These are phyloP conservation scores for Trichoderma asperelloides DNA, from an alignment of 495 filamentous ascomycete species.

Conservation along the genomic window DNA sequence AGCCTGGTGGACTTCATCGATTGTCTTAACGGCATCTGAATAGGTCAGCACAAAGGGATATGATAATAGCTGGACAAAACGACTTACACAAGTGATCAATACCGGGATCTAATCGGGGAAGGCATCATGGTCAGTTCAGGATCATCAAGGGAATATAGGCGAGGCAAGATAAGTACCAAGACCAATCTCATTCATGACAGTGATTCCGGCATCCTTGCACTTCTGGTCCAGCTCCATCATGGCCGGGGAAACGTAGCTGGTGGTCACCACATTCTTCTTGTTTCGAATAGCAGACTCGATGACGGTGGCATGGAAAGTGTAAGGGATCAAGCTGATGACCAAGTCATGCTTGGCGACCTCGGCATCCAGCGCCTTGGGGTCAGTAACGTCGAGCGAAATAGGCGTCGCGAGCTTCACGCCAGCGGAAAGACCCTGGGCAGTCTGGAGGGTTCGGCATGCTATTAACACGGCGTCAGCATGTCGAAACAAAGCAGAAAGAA, in stretches of 20 bases:
- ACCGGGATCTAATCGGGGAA: conserved; percentile 27
- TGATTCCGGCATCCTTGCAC: conserved; percentile 87
- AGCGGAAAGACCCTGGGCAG: conserved; percentile 61
- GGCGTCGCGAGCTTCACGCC: conserved; percentile 62
- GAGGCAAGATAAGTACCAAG: conserved; percentile 30
- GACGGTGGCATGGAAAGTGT: conserved; percentile 81
- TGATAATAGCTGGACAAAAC: too few relatives aligned
- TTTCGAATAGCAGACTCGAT: conserved; percentile 90
- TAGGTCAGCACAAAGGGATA: too few relatives aligned
- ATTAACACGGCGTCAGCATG: background rate
- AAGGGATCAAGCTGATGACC: conserved; percentile 79
- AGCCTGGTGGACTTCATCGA: conserved; percentile 68
- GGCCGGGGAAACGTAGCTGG: conserved; percentile 85
- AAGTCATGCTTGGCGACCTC: conserved; percentile 71
- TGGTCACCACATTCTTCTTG: conserved; percentile 95
- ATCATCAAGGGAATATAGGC: background rate
- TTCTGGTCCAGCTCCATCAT: conserved; percentile 82
- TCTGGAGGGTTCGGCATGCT: conserved; percentile 82
- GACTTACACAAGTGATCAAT: conserved; percentile 59
- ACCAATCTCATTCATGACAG: conserved; percentile 97
- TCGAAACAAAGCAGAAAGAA: background rate
- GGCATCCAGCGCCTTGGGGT: conserved; percentile 65
- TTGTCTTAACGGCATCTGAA: conserved; percentile 65
- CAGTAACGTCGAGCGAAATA: conserved; percentile 74
- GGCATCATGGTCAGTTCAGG: conserved; percentile 6